Evolutionary conservation across 1,284 basidiomycete species (phyloP), one percentile per base, ranked within the genome.

Genomic region (Apiotrichum gracile): DNA sequence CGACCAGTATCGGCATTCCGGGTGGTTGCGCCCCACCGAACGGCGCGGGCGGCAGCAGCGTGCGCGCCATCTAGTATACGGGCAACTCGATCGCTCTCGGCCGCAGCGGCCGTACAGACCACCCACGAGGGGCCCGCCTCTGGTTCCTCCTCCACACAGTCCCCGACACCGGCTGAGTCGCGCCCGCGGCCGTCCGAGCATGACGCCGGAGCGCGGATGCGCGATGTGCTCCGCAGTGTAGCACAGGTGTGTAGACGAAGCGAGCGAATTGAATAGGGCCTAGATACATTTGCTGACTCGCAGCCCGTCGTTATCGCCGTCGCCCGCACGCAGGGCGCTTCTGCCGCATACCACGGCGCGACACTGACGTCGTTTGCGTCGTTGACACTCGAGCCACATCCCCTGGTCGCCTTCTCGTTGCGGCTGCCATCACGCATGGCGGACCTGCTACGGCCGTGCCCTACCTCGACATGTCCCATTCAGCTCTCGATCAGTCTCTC

Each of bases 311-410:
- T 73, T n/a, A 59, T 74, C 19, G 72, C 70, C 14, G 67, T 73
- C 3, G 63, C 69, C 49, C 60, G 44, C 35, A 56, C 57, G 29
- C 27, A 29, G 29, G 38, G 33, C 13, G 24, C 24, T 13, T 34
- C 40, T n/a, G 53, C 57, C 26, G 51, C 52, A 51, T 76, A 73
- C 49, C 91, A 94, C 72, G 91, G 91, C 58, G 89, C 90, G 38
- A 94, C 91, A 0, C 79, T 96, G 38, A 93, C 91, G 6, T 93
- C 91, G 0, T 90, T 94, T 70, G 85, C 88, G 25, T 91, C 89
- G n/a, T 84, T 94, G 63, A 84, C 91, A 1, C 82, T 96, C 77
- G 83, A 89, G 63, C 91, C 91, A 2, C 77, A 85, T 62, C 90
- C 91, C 0, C 81, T 94, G 54, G 82, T 96, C 60, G 82, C 89